These are phyloP conservation scores for Actinidia polygama DNA, from an alignment of 179 eudicot species.

Conservation along the genomic window DNA sequence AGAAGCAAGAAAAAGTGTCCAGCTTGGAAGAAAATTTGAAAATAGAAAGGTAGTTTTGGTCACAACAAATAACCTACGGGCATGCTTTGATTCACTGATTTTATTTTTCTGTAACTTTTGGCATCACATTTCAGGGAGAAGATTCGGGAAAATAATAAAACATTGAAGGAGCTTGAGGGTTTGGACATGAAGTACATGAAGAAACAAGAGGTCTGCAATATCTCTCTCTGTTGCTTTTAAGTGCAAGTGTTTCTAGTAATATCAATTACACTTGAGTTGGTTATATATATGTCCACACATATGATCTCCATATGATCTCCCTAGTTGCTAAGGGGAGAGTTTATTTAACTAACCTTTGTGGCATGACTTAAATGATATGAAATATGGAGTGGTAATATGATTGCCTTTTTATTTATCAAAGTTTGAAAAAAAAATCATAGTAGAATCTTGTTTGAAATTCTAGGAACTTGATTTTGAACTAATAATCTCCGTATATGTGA, in stretches of 20 bases:
- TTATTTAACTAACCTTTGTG: neutral
- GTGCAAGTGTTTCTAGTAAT: neutral
- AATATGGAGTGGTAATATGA: neutral
- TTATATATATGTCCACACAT: neutral
- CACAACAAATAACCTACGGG: neutral
- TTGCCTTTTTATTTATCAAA: neutral
- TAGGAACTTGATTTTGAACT: constrained; percentile 82
- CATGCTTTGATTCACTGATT: neutral
- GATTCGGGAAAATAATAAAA: constrained; percentile 57
- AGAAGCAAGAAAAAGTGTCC: constrained; percentile 58
- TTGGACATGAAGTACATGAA: constrained; percentile 72
- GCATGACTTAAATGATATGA: neutral
- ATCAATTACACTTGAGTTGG: neutral
- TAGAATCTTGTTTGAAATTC: constrained; percentile 26
- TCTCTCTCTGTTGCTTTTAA: neutral
- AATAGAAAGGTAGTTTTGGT: constrained; percentile 59
- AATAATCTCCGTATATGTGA: too few species aligned
- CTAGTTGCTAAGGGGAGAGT: neutral
- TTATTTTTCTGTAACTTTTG: constrained; percentile 5
- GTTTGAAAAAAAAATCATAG: neutral
- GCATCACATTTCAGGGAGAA: constrained; percentile 59
- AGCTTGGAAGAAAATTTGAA: constrained; percentile 69
- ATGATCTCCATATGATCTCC: neutral
- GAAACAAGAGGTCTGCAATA: constrained; percentile 71
- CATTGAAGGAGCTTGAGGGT: constrained; percentile 81